Evolutionary conservation across 495 filamentous ascomycete genomes (phyloP), one percentile per base, ranked within the genome.

Genomic region (Articulospora tetracladia): DNA sequence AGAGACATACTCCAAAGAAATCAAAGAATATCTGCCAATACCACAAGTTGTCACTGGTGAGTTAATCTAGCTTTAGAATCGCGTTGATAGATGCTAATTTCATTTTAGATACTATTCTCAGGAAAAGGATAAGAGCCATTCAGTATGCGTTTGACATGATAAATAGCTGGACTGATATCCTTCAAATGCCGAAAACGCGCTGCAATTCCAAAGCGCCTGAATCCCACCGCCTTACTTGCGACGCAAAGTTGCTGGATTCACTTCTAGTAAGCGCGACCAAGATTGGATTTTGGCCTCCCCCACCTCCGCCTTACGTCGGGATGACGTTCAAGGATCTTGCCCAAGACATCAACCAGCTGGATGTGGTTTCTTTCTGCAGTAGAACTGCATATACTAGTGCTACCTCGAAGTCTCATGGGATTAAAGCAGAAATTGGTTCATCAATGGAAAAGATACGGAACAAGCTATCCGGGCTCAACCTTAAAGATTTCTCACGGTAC

Each of bases 381-480:
- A 51, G 12, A 22, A 50, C 20, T 50, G 47, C 28, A 27, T 20
- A 59, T 47, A 15, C 46, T 22, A 39, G 20, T 20, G 25, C n/a
- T 22, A 48, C 20, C n/a, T 15, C 28, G 15, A 28, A 52, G 49
- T 25, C 19, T 2, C 46, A 59, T 41, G 47, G 47, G 1, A 47
- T 59, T 3, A 59, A 59, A 22, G 32, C 17, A 1, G 27, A 41
- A 1, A 59, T 59, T 28, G 28, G 41, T 6, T n/a, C 20, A 2
- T 22, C 46, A 13, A 34, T 59, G n/a, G 79, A 78, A 52, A 71
- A 76, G 11, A 77, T 87, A 32, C 85, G 86, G 66, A 78, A 81
- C 2, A 83, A 79, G 59, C 73, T 87, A 15, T 53, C 57, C 13
- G 49, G 49, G 20, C 22, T 63, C 1, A 41, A 66, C 61, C 26